Base-by-base conservation (phyloP, 768 basidiomycete species). In the Galerina marginata region DNA sequence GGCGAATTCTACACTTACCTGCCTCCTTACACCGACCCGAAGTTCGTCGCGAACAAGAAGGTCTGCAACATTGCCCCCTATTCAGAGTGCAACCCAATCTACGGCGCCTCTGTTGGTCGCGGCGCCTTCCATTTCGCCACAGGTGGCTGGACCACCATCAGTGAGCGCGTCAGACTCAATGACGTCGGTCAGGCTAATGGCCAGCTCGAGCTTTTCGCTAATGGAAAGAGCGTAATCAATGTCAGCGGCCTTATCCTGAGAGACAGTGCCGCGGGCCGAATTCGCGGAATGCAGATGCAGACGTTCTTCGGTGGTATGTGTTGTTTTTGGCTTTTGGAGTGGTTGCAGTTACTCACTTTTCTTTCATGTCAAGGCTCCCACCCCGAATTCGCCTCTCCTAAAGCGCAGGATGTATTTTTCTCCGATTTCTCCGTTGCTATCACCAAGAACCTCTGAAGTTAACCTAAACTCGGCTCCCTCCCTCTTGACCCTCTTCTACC, bases 1-100 rank as follows among this genome's bases (percentile, higher is more conserved):
- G 89, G 87, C 37, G 89, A 91, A 75, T 67, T 90, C 49, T 91
- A 91, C 80, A 85, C 87, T 56, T 91, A 92, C 74, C 81, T 88
- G 26, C 89, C 89, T 9, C 79, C 79, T 51, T 77, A 67, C 69
- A 74, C 70, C 50, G 71, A 74, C 49, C 45, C 73, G 15, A 68
- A 67, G 42, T 81, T 80, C 72, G 42, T 68, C 4, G 81, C 77
- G 25, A 87, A 88, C 75, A 67, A 83, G 70, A 75, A 68, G 40
- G 74, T 82, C 9, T 86, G 84, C 77, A 63, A 78, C 71, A 74
- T 84, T 29, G 66, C 78, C 20, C 84, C 85, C 5, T 56, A 68
- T 54, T 83, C 85, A 5, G 77, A 80, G 14, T 84, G 84, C 77
- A 88, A 90, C 74, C 77, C 84, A 51, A 79, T 77, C 25, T 92